Evolutionary conservation across 352 stramenopile species (phyloP).

Genomic region (Phytophthora hibernalis): DNA sequence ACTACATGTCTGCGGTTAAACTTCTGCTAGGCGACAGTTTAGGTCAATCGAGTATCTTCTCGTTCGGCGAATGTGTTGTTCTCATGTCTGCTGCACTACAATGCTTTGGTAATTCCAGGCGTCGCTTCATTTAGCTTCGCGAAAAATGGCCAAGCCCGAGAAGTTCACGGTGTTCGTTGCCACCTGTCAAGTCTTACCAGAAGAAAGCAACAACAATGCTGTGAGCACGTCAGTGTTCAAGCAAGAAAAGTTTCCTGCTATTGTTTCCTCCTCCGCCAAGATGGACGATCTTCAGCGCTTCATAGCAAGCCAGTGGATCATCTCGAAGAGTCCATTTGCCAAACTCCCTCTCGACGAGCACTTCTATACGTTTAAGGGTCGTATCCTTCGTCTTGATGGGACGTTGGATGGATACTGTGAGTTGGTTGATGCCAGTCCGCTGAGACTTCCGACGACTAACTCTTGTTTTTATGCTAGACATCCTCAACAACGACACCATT

Average conservation of each 20-base stretch:
- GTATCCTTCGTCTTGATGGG: slow-evolving; percentile 66
- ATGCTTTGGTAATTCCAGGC: not conserved
- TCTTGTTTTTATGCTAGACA: slow-evolving; percentile 43
- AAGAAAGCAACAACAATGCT: slow-evolving; percentile 13
- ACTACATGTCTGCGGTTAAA: not conserved
- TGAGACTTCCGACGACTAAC: not conserved
- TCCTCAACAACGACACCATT: slow-evolving; percentile 73
- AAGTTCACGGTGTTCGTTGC: slow-evolving; percentile 66
- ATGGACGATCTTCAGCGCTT: slow-evolving; percentile 65
- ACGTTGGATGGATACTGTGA: slow-evolving; percentile 72
- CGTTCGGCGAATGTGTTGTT: not conserved
- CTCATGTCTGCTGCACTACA: not conserved
- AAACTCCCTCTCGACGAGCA: slow-evolving; percentile 55
- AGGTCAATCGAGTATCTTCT: slow-evolving; percentile 17
- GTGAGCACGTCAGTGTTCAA: slow-evolving; percentile 46
- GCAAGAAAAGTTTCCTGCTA: slow-evolving; percentile 62
- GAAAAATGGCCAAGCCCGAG: not conserved
- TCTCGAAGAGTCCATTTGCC: slow-evolving; percentile 63
- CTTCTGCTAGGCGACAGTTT: slow-evolving; percentile 11
- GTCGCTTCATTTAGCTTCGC: slow-evolving; percentile 10
- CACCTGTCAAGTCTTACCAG: slow-evolving; percentile 54
- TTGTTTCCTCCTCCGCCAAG: slow-evolving; percentile 46
- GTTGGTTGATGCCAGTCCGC: slow-evolving; percentile 8
- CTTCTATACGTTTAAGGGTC: slow-evolving; percentile 80
- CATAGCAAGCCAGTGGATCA: slow-evolving; percentile 64